Conservation (phyloP, 2,329 filamentous ascomycete species). For the Botrytis squamosa region DNA sequence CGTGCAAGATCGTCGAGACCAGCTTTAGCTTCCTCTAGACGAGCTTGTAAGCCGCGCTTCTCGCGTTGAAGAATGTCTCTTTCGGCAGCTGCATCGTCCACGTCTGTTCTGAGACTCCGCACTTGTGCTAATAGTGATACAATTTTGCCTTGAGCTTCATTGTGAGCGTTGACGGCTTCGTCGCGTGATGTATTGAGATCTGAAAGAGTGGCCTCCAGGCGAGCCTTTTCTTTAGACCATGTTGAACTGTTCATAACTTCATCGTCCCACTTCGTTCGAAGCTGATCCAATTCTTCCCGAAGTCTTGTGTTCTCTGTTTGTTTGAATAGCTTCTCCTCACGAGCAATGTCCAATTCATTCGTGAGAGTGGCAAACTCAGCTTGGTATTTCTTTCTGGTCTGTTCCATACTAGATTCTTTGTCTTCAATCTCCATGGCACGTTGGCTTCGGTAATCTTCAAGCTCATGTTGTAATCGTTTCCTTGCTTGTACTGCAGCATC, state of each 20-base stretch:
- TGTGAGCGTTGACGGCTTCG: constrained; percentile 89
- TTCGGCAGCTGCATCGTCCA: constrained; percentile 84
- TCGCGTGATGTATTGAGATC: constrained; percentile 90
- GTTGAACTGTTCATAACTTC: constrained; percentile 96
- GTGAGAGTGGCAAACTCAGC: constrained; percentile 84
- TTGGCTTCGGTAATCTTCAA: constrained; percentile 95
- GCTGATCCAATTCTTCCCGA: constrained; percentile 92
- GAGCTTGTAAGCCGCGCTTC: constrained; percentile 83
- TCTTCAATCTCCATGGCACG: constrained; percentile 95
- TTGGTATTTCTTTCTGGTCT: constrained; percentile 97
- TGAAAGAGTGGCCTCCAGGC: constrained; percentile 83
- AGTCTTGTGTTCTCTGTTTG: constrained; percentile 84
- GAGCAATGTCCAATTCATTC: constrained; percentile 88
- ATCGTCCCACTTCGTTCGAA: constrained; percentile 96
- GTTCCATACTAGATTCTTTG: constrained; percentile 93
- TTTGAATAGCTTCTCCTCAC: constrained; percentile 82
- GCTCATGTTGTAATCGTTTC: constrained; percentile 92
- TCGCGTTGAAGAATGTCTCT: constrained; percentile 82
- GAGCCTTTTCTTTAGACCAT: constrained; percentile 96
- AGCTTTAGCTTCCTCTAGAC: constrained; percentile 82
- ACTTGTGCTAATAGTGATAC: constrained; percentile 89
- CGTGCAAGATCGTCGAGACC: constrained; percentile 84
- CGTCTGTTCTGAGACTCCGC: constrained; percentile 73
- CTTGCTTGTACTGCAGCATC: constrained; percentile 83
- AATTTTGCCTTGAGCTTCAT: constrained; percentile 90